These are phyloP conservation scores for Ormosia semicastrata DNA, from an alignment of 306 rosid genomes.

Conservation along the genomic window DNA sequence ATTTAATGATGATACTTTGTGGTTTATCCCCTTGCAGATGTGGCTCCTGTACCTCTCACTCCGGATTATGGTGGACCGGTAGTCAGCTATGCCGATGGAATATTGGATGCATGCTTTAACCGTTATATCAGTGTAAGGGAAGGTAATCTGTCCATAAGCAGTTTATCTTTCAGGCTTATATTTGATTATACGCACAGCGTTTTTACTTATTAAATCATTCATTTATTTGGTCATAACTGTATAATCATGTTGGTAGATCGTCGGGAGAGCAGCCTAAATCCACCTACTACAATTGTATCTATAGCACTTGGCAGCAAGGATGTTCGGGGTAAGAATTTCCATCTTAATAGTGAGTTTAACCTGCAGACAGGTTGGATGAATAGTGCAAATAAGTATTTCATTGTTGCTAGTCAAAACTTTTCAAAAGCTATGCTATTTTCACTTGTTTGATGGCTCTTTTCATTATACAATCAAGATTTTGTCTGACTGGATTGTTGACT, in stretches of 20 bases:
- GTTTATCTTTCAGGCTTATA: neutral
- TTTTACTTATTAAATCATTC: neutral
- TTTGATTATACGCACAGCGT: neutral
- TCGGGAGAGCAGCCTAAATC: slow-evolving; percentile 62
- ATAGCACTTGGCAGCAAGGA: slow-evolving; percentile 55
- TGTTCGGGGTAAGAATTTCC: slow-evolving; percentile 58
- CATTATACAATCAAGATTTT: neutral
- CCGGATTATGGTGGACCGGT: slow-evolving; percentile 74
- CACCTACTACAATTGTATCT: slow-evolving; percentile 66
- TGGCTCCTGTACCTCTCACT: slow-evolving; percentile 62
- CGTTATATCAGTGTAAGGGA: slow-evolving; percentile 77
- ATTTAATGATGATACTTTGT: slow-evolving; percentile 2
- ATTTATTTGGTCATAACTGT: slow-evolving; percentile 2
- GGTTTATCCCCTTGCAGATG: slow-evolving; percentile 46
- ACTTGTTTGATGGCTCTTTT: slow-evolving; percentile 12
- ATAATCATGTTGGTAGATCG: slow-evolving; percentile 53
- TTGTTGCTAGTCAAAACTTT: neutral
- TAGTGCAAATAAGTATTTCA: neutral
- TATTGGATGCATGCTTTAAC: slow-evolving; percentile 70
- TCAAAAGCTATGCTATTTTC: neutral
- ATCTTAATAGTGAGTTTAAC: neutral
- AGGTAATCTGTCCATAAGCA: slow-evolving; percentile 44
- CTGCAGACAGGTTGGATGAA: neutral
- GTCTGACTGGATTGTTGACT: slow-evolving; percentile 19
- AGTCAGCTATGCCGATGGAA: slow-evolving; percentile 87